Evolutionary conservation across 345 rosid species (phyloP).

Genomic region (Gossypium mustelinum): DNA sequence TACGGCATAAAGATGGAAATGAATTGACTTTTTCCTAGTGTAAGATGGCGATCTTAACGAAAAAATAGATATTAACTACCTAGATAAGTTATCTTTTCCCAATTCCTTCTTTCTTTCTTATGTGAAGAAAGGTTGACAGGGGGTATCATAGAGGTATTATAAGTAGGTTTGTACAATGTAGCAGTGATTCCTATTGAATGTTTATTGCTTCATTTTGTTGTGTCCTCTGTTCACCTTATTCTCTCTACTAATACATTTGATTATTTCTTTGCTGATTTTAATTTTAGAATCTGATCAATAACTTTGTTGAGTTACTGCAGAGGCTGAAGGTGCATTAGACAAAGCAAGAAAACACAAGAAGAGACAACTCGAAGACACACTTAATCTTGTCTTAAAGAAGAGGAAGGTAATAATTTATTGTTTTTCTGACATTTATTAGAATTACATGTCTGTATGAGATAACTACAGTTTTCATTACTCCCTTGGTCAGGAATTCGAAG

Average conservation of each 20-base stretch:
- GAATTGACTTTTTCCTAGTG: background rate
- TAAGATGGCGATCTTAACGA: background rate
- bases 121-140: background rate
- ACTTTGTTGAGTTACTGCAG: slow-evolving; percentile 43
- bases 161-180: background rate
- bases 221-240: background rate
- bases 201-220: background rate
- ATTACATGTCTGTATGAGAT: slow-evolving; percentile 12
- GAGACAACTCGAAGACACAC: slow-evolving; percentile 98
- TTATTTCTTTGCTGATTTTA: background rate
- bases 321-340: slow-evolving; percentile 99
- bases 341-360: slow-evolving; percentile 99
- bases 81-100: background rate
- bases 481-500: slow-evolving; percentile 65
- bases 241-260: background rate
- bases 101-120: background rate
- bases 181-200: background rate
- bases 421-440: slow-evolving; percentile 13
- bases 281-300: background rate
- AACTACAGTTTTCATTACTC: slow-evolving; percentile 8
- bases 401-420: slow-evolving; percentile 54
- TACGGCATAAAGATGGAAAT: background rate
- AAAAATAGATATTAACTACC: background rate
- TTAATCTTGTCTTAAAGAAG: slow-evolving; percentile 81
- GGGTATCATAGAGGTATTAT: too few species aligned